Conservation (phyloP, 208 protist genomes). For the Polymyxa betae region DNA sequence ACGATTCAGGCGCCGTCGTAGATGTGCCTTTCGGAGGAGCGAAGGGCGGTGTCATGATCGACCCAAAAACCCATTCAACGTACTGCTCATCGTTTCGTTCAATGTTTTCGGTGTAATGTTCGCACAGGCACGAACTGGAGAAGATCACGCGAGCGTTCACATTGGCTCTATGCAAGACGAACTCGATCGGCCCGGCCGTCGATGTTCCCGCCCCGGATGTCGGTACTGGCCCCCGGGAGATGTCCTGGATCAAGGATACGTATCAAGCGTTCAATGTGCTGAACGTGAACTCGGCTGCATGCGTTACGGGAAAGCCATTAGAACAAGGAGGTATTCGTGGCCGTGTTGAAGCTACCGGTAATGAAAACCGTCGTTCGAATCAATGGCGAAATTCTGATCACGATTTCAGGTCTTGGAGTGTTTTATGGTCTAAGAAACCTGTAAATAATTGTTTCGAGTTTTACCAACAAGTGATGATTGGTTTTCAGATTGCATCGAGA, state of each 20-base stretch:
- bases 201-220: constrained; percentile 78
- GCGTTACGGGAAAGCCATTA: constrained; percentile 81
- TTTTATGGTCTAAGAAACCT: constrained; percentile 72
- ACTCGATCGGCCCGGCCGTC: constrained; percentile 74
- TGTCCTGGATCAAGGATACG: constrained; percentile 78
- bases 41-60: constrained; percentile 78
- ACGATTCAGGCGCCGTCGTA: constrained; percentile 66
- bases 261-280: constrained; percentile 64
- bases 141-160: constrained; percentile 81
- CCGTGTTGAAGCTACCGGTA: constrained; percentile 73
- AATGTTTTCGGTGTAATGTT: background rate
- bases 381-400: background rate
- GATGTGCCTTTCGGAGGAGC: constrained; percentile 82
- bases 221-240: constrained; percentile 79
- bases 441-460: background rate
- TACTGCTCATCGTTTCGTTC: constrained; percentile 67
- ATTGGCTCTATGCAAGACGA: constrained; percentile 76
- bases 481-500: constrained; percentile 38
- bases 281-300: constrained; percentile 75
- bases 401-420: constrained; percentile 71
- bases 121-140: constrained; percentile 74
- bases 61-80: constrained; percentile 52
- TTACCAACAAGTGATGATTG: background rate
- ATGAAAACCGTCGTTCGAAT: constrained; percentile 72
- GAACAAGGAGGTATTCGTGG: constrained; percentile 76